Evolutionary conservation across 371 early-diverging fungal genomes (phyloP).

Genomic region (Mucor piriformis): DNA sequence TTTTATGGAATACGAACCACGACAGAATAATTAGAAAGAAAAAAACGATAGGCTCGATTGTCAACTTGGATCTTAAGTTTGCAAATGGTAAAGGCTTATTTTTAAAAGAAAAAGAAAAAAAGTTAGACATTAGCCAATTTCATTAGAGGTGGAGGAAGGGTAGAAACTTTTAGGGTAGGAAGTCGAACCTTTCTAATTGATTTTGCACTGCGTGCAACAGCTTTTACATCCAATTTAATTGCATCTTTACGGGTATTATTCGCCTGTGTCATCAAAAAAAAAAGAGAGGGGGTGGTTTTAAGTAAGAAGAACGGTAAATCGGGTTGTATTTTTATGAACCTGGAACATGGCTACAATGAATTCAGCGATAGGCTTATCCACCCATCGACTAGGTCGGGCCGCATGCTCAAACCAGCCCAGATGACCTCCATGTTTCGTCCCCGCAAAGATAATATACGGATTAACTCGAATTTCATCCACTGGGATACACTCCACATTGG

Average conservation of each 20-base stretch:
- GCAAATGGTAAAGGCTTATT: neutral
- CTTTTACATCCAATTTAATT: conserved; percentile 10
- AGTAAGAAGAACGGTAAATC: too few relatives aligned
- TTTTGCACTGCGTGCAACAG: conserved; percentile 11
- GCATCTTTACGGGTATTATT: conserved; percentile 24
- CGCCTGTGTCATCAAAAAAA: too few relatives aligned
- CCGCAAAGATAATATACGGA: conserved; percentile 84
- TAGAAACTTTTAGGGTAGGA: conserved; percentile 2
- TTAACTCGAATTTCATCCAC: conserved; percentile 74
- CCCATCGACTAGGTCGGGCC: conserved; percentile 60
- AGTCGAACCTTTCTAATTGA: conserved; percentile 21
- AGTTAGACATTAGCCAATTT: neutral
- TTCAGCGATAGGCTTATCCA: conserved; percentile 67
- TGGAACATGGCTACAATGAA: conserved; percentile 70
- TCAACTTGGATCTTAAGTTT: neutral
- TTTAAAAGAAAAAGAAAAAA: neutral
- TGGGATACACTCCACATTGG: conserved; percentile 73
- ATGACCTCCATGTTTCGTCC: conserved; percentile 90
- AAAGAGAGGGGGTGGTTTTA: too few relatives aligned
- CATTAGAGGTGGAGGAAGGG: conserved; percentile 10
- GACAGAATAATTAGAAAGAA: neutral
- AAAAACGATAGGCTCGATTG: neutral
- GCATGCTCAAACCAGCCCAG: conserved; percentile 89
- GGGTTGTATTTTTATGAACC: too few relatives aligned
- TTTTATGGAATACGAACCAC: neutral